phyloP scores from a whole-genome alignment of 805 yeast species.

The Starmerella khaoyaiensis region DNA sequence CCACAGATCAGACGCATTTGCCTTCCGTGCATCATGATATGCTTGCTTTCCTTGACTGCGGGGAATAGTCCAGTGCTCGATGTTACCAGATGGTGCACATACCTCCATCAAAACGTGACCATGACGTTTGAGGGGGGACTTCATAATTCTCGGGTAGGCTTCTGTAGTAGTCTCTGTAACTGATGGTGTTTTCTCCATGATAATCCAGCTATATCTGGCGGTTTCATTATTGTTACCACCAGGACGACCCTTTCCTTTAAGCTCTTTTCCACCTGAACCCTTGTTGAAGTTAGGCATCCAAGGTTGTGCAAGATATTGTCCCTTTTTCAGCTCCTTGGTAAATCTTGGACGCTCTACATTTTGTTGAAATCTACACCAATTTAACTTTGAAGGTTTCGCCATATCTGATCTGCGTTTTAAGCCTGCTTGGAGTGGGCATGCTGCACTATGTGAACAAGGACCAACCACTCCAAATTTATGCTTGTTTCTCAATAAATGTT shows the following conservation, averaged over 20 bases:
- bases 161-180: background rate
- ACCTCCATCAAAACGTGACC: conserved; percentile 71
- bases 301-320: conserved; percentile 52
- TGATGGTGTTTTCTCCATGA: conserved; percentile 35
- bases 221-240: conserved; percentile 56
- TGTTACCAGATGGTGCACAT: conserved; percentile 64
- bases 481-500: conserved; percentile 78
- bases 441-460: conserved; percentile 81
- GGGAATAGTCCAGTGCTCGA: conserved; percentile 82
- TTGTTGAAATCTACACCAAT: conserved; percentile 65
- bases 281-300: conserved; percentile 48
- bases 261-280: conserved; percentile 37
- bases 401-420: conserved; percentile 35
- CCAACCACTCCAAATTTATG: conserved; percentile 44
- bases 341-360: conserved; percentile 65
- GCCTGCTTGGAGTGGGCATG: conserved; percentile 73
- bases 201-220: conserved; percentile 61
- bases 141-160: conserved; percentile 46
- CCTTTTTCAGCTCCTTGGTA: conserved; percentile 73
- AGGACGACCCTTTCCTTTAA: conserved; percentile 68
- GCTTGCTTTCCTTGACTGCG: conserved; percentile 58
- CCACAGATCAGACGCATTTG: conserved; percentile 81
- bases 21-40: conserved; percentile 85
- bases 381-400: conserved; percentile 44
- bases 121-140: conserved; percentile 60